A percentile compares a stretch with the other conserved stretches of the same genome.
Conservation (phyloP, 768 basidiomycete genomes). For the Pleurotus cornucopiae region DNA sequence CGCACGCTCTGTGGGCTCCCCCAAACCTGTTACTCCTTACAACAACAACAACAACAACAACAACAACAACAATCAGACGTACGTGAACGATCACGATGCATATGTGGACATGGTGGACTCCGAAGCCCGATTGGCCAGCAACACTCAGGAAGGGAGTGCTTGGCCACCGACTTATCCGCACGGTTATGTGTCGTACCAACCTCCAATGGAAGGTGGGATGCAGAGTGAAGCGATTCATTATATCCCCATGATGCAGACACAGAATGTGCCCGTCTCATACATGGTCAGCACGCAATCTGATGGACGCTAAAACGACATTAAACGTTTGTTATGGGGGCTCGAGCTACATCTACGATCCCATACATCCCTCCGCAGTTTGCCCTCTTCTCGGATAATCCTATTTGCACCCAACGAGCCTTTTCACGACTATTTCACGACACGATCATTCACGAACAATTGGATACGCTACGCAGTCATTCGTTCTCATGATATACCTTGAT, state of each 20-base stretch:
- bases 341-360: too few relatives aligned
- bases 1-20: neutral
- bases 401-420: too few relatives aligned
- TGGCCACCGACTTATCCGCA: conserved; percentile 5
- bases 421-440: too few relatives aligned
- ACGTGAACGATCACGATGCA: too few relatives aligned
- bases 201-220: neutral
- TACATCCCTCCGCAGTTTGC: too few relatives aligned
- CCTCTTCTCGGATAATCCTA: too few relatives aligned
- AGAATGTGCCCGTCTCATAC: neutral
- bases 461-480: neutral
- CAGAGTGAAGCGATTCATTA: conserved; percentile 3
- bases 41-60: neutral
- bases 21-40: neutral
- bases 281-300: neutral
- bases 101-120: neutral
- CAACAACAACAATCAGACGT: neutral
- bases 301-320: neutral
- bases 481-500: neutral
- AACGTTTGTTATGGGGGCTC: too few relatives aligned
- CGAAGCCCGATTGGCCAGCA: conserved; percentile 3
- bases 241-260: neutral
- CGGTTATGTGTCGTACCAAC: neutral
- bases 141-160: neutral
- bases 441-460: too few relatives aligned